Percentiles rank a stretch among this genome's conserved stretches.
These are phyloP conservation scores for Candida silvicultrix DNA, from an alignment of 805 yeast species.

Conservation along the genomic window DNA sequence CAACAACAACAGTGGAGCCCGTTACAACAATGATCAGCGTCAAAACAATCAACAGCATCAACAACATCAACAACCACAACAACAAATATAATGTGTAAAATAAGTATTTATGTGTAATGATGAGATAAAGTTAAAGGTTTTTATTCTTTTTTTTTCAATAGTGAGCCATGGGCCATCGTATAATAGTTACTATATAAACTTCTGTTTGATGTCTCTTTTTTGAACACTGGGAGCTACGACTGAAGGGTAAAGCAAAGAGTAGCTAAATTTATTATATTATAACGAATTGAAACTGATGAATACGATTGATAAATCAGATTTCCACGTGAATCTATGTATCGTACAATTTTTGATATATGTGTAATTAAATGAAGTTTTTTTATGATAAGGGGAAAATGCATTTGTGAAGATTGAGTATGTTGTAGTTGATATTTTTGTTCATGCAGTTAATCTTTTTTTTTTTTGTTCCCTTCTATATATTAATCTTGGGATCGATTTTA, in stretches of 20 bases:
- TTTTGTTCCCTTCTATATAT: too few species aligned
- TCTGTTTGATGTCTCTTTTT: too few species aligned
- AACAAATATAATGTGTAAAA: slow-evolving; percentile 1
- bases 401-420: neutral
- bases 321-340: neutral
- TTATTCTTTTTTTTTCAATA: too few species aligned
- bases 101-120: neutral
- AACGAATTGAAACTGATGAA: slow-evolving; percentile 8
- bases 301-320: neutral
- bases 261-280: slow-evolving; percentile 2
- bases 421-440: neutral
- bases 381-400: neutral
- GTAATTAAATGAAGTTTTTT: too few species aligned
- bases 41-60: slow-evolving; percentile 20
- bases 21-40: slow-evolving; percentile 6
- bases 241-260: neutral
- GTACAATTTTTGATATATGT: too few species aligned
- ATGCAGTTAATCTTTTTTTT: too few species aligned
- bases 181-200: too few species aligned
- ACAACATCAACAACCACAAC: slow-evolving; percentile 3
- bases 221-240: too few species aligned
- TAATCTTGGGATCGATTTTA: neutral
- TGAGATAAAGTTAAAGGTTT: neutral
- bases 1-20: slow-evolving; percentile 6
- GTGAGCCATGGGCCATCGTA: neutral